These are phyloP conservation scores for Monilinia laxa DNA, from an alignment of 2,329 filamentous ascomycete species.

Conservation along the genomic window DNA sequence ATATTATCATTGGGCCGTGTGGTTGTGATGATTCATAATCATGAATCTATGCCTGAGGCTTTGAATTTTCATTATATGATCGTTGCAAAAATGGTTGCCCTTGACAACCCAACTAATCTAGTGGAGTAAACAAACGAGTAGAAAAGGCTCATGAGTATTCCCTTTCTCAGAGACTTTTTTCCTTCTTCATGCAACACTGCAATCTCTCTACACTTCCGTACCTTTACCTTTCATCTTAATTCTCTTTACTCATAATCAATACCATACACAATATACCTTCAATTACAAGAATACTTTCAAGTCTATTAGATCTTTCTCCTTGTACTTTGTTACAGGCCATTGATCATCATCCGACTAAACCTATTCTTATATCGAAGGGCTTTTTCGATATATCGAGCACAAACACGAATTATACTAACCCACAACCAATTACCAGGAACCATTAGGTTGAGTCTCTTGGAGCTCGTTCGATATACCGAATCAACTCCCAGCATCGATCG, in stretches of 20 bases:
- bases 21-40: background rate
- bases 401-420: conserved; percentile 49
- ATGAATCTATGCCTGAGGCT: conserved; percentile 9
- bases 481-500: conserved; percentile 41
- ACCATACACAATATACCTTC: conserved; percentile 34
- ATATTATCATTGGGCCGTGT: background rate
- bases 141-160: conserved; percentile 19
- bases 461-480: conserved; percentile 47
- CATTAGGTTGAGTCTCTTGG: conserved; percentile 61
- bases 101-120: conserved; percentile 22
- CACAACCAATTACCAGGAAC: conserved; percentile 49
- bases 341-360: conserved; percentile 51
- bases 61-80: background rate
- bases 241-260: conserved; percentile 28
- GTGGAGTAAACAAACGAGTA: conserved; percentile 24
- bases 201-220: conserved; percentile 35
- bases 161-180: conserved; percentile 16
- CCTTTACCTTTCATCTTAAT: conserved; percentile 41
- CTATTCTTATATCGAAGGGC: conserved; percentile 46
- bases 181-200: conserved; percentile 37
- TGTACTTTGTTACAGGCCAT: conserved; percentile 42
- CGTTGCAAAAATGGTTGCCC: conserved; percentile 12
- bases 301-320: conserved; percentile 51
- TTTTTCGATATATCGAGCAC: conserved; percentile 51
- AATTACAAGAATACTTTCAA: conserved; percentile 34